Conservation (phyloP, 345 rosid species). For the Erodium maritimum region DNA sequence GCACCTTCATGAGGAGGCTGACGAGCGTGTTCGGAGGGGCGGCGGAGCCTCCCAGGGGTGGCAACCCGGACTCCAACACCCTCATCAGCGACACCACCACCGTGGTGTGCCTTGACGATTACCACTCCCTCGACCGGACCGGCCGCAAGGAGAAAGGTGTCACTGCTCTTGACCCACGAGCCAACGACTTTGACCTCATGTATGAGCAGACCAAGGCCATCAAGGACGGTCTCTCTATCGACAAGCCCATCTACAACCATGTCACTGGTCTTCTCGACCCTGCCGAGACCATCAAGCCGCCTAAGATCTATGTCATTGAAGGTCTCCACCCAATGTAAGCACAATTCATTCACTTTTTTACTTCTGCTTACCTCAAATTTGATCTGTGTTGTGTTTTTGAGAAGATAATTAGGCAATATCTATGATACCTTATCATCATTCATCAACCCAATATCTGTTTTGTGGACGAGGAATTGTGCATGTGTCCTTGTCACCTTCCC, state of each 20-base stretch:
- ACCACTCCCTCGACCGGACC: slow-evolving; percentile 74
- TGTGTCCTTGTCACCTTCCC: background rate
- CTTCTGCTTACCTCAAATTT: too few species aligned
- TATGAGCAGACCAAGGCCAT: slow-evolving; percentile 87
- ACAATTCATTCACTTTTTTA: background rate
- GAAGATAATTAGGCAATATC: background rate
- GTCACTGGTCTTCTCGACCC: slow-evolving; percentile 86
- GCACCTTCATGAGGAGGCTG: slow-evolving; percentile 84
- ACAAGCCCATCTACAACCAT: slow-evolving; percentile 91
- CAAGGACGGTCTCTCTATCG: slow-evolving; percentile 61
- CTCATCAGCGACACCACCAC: slow-evolving; percentile 86
- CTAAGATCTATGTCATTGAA: slow-evolving; percentile 95
- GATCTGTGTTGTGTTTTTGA: background rate
- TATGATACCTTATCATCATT: background rate
- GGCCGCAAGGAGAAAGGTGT: slow-evolving; percentile 90
- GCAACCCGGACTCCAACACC: slow-evolving; percentile 94
- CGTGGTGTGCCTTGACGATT: slow-evolving; percentile 87
- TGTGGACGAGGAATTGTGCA: slow-evolving; percentile 1
- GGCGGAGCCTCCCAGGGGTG: slow-evolving; percentile 87
- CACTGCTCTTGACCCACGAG: slow-evolving; percentile 90
- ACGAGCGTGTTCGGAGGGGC: slow-evolving; percentile 95
- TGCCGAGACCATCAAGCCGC: slow-evolving; percentile 85
- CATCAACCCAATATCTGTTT: too few species aligned
- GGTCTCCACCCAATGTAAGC: slow-evolving; percentile 97
- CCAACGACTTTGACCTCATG: slow-evolving; percentile 90